phyloP scores from a whole-genome alignment of 257 asterid species.

The Vinca minor region DNA sequence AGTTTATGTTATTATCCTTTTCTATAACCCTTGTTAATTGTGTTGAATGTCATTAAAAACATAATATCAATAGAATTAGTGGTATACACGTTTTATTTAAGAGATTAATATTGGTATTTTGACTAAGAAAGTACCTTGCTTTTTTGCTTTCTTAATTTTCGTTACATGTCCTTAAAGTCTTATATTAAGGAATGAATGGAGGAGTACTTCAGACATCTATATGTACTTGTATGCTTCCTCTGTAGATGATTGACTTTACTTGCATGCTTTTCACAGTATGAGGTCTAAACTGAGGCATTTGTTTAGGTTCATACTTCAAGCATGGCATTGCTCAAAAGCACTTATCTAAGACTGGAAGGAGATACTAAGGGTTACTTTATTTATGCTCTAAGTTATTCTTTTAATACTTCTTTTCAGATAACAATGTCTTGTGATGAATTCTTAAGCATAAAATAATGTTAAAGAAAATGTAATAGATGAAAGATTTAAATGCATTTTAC shows the following conservation, averaged over 20 bases:
- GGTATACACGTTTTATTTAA: no score
- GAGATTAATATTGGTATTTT: no score
- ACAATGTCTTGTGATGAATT: background rate
- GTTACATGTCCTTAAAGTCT: no score
- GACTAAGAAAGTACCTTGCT: no score
- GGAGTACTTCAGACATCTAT: no score
- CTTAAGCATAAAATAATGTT: background rate
- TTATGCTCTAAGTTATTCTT: background rate
- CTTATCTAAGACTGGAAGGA: background rate
- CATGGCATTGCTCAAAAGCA: constrained; percentile 1
- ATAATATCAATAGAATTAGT: no score
- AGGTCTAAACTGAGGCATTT: background rate
- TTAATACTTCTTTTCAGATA: background rate
- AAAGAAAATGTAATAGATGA: no score
- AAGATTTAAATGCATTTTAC: no score
- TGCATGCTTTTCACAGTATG: background rate
- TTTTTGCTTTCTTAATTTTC: no score
- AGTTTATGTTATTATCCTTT: background rate
- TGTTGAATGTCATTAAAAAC: background rate
- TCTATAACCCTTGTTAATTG: background rate
- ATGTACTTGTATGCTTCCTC: background rate
- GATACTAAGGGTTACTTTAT: background rate
- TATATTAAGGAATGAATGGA: background rate
- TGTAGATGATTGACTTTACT: background rate
- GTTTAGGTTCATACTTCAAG: constrained; percentile 1